A percentile compares a stretch with the other conserved stretches of the same genome.
Evolutionary conservation across 208 protist species (phyloP).

Genomic region (Leishmania arabica): DNA sequence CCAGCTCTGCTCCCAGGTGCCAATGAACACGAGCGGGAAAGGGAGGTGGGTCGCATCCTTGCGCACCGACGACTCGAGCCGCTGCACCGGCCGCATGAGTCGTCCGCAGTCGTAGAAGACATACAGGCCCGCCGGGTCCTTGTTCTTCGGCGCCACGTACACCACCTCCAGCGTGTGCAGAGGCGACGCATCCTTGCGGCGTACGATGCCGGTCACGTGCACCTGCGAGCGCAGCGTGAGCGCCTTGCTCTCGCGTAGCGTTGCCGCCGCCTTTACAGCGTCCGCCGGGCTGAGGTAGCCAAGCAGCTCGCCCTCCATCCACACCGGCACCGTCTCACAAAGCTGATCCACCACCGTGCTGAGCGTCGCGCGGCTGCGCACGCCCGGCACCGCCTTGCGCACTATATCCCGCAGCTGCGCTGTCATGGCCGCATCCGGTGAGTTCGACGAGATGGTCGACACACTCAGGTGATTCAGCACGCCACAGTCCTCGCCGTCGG

Average conservation of each 20-base stretch:
- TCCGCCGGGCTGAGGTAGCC: slow-evolving; percentile 78
- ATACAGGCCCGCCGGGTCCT: slow-evolving; percentile 84
- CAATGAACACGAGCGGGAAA: slow-evolving; percentile 91
- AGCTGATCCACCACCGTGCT: slow-evolving; percentile 50
- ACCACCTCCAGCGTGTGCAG: slow-evolving; percentile 84
- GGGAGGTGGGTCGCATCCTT: slow-evolving; percentile 46
- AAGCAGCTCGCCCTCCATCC: slow-evolving; percentile 91
- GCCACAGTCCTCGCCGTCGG: slow-evolving; percentile 99
- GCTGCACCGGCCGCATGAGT: slow-evolving; percentile 96
- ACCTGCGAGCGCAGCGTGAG: slow-evolving; percentile 47
- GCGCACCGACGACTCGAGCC: slow-evolving; percentile 53
- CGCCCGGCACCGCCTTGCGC: slow-evolving; percentile 39
- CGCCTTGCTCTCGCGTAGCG: slow-evolving; percentile 57
- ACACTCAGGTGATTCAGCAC: slow-evolving; percentile 99
- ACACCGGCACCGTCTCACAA: slow-evolving; percentile 82
- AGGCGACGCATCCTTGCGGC: slow-evolving; percentile 47
- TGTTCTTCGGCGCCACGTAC: slow-evolving; percentile 66
- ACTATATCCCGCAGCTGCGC: slow-evolving; percentile 47
- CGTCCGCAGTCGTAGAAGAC: slow-evolving; percentile 93
- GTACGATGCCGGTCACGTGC: slow-evolving; percentile 64
- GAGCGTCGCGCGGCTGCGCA: slow-evolving; percentile 43
- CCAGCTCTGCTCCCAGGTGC: slow-evolving; percentile 98
- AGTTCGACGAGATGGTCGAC: slow-evolving; percentile 76
- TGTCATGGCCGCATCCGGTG: slow-evolving; percentile 27
- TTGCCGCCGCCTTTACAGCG: slow-evolving; percentile 39